phyloP scores from a whole-genome alignment of 257 asterid genomes.

The Scutellaria barbata region DNA sequence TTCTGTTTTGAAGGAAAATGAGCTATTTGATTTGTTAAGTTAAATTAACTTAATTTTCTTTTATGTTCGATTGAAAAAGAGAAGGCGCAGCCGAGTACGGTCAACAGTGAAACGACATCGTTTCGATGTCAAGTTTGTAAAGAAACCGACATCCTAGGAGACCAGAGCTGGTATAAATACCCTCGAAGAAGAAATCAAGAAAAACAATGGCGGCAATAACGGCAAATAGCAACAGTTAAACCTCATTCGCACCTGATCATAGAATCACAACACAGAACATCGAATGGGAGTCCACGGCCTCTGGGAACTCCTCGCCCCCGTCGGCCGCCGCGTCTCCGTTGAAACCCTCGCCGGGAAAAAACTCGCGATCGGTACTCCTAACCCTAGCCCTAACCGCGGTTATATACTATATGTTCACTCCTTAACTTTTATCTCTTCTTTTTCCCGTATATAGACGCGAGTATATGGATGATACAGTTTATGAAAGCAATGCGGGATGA shows the following conservation, averaged over 20 bases:
- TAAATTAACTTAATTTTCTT: too few relatives aligned
- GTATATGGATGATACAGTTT: constrained; percentile 98
- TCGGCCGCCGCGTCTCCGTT: constrained; percentile 97
- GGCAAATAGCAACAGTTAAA: neutral
- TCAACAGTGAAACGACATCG: constrained; percentile 34
- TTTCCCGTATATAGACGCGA: constrained; percentile 65
- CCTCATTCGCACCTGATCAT: constrained; percentile 7
- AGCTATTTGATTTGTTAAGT: too few relatives aligned
- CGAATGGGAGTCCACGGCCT: constrained; percentile 93
- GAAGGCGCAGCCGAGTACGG: neutral
- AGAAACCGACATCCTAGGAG: constrained; percentile 25
- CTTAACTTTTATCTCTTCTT: neutral
- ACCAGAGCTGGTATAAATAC: neutral
- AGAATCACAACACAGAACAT: neutral
- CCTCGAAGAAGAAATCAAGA: constrained; percentile 9
- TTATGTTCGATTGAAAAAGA: too few relatives aligned
- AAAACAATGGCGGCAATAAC: constrained; percentile 42
- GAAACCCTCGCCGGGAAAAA: constrained; percentile 91
- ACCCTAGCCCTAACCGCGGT: constrained; percentile 41
- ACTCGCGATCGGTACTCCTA: constrained; percentile 83
- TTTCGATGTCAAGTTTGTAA: neutral
- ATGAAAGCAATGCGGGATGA: constrained; percentile 99
- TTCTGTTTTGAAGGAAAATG: too few relatives aligned
- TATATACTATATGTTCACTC: neutral
- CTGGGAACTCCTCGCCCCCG: constrained; percentile 96